Percentiles rank a stretch among this genome's conserved stretches.
Conservation (phyloP, 768 basidiomycete species). For the Auriscalpium vulgare region DNA sequence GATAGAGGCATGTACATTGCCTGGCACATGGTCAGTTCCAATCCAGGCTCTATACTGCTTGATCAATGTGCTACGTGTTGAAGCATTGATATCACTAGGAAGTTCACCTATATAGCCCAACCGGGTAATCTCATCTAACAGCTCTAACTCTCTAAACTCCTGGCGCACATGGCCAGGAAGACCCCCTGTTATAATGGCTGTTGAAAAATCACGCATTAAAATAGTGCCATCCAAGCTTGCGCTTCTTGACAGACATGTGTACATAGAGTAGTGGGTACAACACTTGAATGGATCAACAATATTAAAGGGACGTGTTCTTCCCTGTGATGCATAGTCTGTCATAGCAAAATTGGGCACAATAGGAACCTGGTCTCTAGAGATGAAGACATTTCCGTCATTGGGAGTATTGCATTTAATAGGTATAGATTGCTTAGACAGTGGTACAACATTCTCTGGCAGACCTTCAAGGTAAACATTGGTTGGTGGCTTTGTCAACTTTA, state of each 20-base stretch:
- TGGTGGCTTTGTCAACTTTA: constrained; percentile 6
- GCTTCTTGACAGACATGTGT: constrained; percentile 18
- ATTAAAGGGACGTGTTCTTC: constrained; percentile 16
- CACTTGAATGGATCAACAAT: constrained; percentile 10
- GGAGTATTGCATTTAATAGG: constrained; percentile 5
- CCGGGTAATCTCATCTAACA: constrained; percentile 8
- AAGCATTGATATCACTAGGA: neutral
- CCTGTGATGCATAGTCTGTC: constrained; percentile 19
- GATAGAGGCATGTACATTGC: neutral
- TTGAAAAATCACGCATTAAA: constrained; percentile 11
- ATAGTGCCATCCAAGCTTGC: constrained; percentile 8
- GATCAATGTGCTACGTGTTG: neutral
- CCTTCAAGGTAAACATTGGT: constrained; percentile 5
- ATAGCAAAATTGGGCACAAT: constrained; percentile 19
- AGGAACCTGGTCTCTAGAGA: constrained; percentile 10
- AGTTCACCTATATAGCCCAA: constrained; percentile 1
- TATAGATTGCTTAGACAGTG: neutral
- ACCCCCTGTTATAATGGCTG: constrained; percentile 4
- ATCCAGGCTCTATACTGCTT: neutral
- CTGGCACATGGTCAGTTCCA: neutral
- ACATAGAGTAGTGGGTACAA: constrained; percentile 9
- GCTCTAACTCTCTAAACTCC: constrained; percentile 14
- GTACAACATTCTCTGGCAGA: constrained; percentile 15
- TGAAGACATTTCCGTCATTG: neutral
- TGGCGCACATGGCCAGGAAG: constrained; percentile 7